Base-by-base conservation (phyloP, 352 stramenopile species). In the Phytopythium mirpurense region DNA sequence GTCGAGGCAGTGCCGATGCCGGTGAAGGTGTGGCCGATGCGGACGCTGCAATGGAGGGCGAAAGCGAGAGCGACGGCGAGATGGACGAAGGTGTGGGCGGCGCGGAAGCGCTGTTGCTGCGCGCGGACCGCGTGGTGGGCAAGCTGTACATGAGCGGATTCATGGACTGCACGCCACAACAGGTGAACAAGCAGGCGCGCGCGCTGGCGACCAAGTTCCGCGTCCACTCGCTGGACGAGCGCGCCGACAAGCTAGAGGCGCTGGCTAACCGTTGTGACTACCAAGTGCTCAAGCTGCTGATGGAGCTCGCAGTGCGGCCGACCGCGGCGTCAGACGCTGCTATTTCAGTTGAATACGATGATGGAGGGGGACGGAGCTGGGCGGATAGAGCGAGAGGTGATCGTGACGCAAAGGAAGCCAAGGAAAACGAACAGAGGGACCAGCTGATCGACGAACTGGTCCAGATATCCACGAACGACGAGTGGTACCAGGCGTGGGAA, bases 401-500 rank as follows among this genome's bases (percentile, higher is more conserved):
- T 18, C 47, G 65, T 40, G 50, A 63, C 27, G 53, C 61, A 1
- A 52, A 27, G 19, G 44, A 71, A 40, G 21, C 55, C 2, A 26
- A 57, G 16, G 56, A 52, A n/a, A 56, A 65, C 15, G 49, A 55
- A 35, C 52, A 67, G 60, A 57, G 63, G 36, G 65, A 79, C 3
- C 59, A 72, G 40, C 27, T 88, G 26, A 61, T 74, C 9, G 63
- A 80, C 1, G 77, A 86, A 37, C 57, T 88, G 4, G 72, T 81
- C 35, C 57, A 88, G 65, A 81, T 88, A 41, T 73, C 74, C 16
- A 79, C 70, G 24, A 72, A 76, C 37, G 79, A 88, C 57, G 74
- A 86, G 41, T 89, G 78, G 78, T 86, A 70, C 46, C 66, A 86
- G 32, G 67, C 74, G 9, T 80, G 76, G 75, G 60, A 80, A 2